phyloP scores from a whole-genome alignment of 1,284 basidiomycete genomes.

The Apiotrichum montevideense region DNA sequence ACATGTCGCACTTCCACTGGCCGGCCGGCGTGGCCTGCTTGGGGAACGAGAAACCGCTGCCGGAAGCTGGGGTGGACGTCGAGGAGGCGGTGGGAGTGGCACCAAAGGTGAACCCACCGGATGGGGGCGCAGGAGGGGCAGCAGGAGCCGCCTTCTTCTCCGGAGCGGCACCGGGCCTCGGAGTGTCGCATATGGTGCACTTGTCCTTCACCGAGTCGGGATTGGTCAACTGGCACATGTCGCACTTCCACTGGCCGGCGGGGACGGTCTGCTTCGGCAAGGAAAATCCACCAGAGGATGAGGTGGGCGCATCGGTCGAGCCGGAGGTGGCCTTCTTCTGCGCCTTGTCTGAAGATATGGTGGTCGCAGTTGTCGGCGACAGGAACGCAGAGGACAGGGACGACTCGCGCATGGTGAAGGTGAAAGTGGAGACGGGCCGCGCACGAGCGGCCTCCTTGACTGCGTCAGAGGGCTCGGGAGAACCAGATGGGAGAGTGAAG shows the following conservation, averaged over 20 bases:
- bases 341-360: too few species aligned
- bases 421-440: conserved; percentile 4
- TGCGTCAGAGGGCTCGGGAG: conserved; percentile 12
- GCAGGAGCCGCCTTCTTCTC: too few species aligned
- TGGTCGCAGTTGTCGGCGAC: too few species aligned
- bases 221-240: background rate
- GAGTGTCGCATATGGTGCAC: background rate
- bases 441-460: conserved; percentile 12
- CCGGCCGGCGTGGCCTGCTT: conserved; percentile 5
- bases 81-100: too few species aligned
- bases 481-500: conserved; percentile 15
- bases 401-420: conserved; percentile 11
- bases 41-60: too few species aligned
- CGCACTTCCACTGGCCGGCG: background rate
- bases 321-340: too few species aligned
- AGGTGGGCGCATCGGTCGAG: too few species aligned
- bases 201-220: background rate
- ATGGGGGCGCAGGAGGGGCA: too few species aligned
- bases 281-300: too few species aligned
- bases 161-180: background rate
- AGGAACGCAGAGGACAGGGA: background rate
- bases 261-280: background rate
- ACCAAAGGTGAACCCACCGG: too few species aligned
- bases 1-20: conserved; percentile 52
- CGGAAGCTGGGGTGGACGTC: too few species aligned